Evolutionary conservation across 139 green algal genomes (phyloP).

Genomic region (Coccomyxa sp.): DNA sequence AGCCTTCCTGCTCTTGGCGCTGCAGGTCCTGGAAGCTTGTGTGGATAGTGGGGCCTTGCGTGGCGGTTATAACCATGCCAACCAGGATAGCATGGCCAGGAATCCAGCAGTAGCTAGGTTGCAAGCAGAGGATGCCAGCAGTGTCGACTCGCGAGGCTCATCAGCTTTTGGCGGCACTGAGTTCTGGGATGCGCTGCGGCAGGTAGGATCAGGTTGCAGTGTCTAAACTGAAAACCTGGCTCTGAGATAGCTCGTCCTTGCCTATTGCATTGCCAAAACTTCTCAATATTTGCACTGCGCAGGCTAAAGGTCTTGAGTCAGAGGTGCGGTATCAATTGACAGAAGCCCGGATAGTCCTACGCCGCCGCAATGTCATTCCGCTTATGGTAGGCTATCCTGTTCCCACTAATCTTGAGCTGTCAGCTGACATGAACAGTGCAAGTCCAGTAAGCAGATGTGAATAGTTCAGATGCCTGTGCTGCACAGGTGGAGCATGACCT

Average conservation of each 20-base stretch:
- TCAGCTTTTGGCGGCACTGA: slow-evolving; percentile 36
- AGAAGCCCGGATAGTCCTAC: slow-evolving; percentile 44
- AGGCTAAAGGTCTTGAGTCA: slow-evolving; percentile 26
- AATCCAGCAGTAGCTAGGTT: slow-evolving; percentile 9
- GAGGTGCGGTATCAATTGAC: slow-evolving; percentile 49
- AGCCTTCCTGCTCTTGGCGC: background rate
- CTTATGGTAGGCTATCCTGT: slow-evolving; percentile 31
- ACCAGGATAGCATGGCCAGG: background rate
- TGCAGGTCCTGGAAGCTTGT: slow-evolving; percentile 40
- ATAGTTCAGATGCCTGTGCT: background rate
- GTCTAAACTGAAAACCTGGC: too few species aligned
- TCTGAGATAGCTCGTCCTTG: too few species aligned
- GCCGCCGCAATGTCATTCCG: slow-evolving; percentile 40
- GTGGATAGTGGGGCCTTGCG: slow-evolving; percentile 36
- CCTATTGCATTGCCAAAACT: too few species aligned
- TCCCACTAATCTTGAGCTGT: background rate
- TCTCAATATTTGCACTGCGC: too few species aligned
- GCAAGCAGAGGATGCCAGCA: slow-evolving; percentile 19
- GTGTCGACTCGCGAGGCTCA: background rate
- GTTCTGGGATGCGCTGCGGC: slow-evolving; percentile 47
- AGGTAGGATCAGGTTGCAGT: too few species aligned
- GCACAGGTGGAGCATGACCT: slow-evolving; percentile 55
- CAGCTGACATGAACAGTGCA: background rate
- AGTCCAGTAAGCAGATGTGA: background rate
- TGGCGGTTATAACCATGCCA: slow-evolving; percentile 3